These are phyloP conservation scores for Monosporascus sp. DNA, from an alignment of 2,329 filamentous ascomycete species.

Conservation along the genomic window DNA sequence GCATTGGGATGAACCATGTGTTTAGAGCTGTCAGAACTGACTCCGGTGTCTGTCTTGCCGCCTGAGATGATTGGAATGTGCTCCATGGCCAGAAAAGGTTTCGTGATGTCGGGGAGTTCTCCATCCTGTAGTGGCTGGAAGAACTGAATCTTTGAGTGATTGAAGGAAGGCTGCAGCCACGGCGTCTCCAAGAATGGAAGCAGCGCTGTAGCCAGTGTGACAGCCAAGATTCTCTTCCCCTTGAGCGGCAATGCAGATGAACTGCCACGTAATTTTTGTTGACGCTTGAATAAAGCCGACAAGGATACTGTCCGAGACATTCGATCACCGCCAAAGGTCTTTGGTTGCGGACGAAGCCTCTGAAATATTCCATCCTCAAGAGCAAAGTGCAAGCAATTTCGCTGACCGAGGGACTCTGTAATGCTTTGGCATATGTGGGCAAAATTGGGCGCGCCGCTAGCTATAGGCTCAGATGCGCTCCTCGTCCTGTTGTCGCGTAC, in stretches of 20 bases:
- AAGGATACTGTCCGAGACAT: conserved; percentile 8
- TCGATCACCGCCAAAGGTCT: conserved; percentile 6
- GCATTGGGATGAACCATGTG: conserved; percentile 20
- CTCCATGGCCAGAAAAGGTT: conserved; percentile 9
- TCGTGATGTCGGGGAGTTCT: conserved; percentile 10
- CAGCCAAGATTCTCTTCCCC: no score
- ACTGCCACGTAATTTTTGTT: not conserved
- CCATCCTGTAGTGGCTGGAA: not conserved
- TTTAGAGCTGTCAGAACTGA: conserved; percentile 12
- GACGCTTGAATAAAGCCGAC: conserved; percentile 6
- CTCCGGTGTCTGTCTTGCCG: conserved; percentile 6
- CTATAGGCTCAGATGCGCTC: conserved; percentile 1
- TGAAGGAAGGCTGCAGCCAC: no score
- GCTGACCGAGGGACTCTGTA: conserved; percentile 8
- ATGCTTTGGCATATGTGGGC: conserved; percentile 9
- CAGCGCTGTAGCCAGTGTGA: no score
- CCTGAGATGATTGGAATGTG: conserved; percentile 8
- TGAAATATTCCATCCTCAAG: conserved; percentile 7
- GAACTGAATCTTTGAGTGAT: no score
- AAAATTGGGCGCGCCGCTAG: conserved; percentile 1
- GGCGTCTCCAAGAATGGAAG: no score
- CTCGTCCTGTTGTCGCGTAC: conserved; percentile 1
- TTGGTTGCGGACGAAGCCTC: conserved; percentile 10
- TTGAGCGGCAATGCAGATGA: no score
- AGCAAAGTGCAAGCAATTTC: conserved; percentile 8